Evolutionary conservation across 176 grass and related monocot genomes (phyloP).

Genomic region (Poa pratensis): DNA sequence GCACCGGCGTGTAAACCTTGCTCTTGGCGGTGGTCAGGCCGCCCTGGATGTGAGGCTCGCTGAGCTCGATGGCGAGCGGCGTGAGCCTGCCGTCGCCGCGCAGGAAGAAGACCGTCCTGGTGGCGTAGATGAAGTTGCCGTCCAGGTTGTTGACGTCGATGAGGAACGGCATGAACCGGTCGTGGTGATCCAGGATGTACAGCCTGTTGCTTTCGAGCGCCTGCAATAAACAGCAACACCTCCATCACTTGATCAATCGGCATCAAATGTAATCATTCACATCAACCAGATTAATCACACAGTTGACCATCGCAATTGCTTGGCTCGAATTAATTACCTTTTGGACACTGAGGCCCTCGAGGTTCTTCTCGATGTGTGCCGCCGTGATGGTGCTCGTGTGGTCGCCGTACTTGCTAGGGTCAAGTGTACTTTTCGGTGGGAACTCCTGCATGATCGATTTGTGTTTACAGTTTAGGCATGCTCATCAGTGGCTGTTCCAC

Average conservation of each 20-base stretch:
- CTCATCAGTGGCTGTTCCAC: background rate
- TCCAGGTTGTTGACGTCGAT: constrained; percentile 62
- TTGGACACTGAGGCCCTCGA: constrained; percentile 61
- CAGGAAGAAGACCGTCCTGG: constrained; percentile 76
- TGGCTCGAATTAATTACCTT: too few relatives aligned
- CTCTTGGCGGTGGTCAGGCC: constrained; percentile 50
- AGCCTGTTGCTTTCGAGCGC: constrained; percentile 60
- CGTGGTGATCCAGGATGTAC: constrained; percentile 92
- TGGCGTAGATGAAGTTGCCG: constrained; percentile 77
- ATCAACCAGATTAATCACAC: too few relatives aligned
- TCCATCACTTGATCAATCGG: too few relatives aligned
- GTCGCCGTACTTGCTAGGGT: constrained; percentile 72
- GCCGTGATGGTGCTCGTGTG: constrained; percentile 80
- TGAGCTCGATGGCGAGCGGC: constrained; percentile 86
- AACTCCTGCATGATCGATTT: constrained; percentile 66
- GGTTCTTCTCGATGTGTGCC: constrained; percentile 59
- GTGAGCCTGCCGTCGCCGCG: constrained; percentile 52
- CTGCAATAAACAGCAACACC: too few relatives aligned
- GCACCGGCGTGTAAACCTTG: constrained; percentile 68
- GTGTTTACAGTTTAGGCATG: too few relatives aligned
- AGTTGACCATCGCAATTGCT: too few relatives aligned
- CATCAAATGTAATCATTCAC: too few relatives aligned
- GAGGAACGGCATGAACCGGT: constrained; percentile 81
- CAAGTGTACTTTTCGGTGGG: constrained; percentile 74
- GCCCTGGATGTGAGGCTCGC: constrained; percentile 51